Evolutionary conservation across 2,329 filamentous ascomycete genomes (phyloP), one percentile per base, ranked within the genome.

Genomic region (Sporothrix dimorphospora): DNA sequence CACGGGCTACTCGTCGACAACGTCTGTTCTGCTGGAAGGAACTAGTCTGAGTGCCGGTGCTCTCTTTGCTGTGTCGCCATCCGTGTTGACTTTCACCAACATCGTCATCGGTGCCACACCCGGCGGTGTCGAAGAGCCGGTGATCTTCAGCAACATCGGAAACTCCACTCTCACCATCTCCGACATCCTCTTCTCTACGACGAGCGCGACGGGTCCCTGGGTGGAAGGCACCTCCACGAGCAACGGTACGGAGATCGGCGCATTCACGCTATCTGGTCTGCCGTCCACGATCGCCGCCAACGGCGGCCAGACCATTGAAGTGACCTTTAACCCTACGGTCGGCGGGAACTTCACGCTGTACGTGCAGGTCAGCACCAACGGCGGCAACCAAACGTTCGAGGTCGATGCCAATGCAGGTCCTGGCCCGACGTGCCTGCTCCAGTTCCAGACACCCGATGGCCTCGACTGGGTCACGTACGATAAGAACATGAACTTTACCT

Each of bases 371-470:
- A 75, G 77, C 16, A 85, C 86, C 0, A 79, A 81, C 69, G 87
- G 87, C 11, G 88, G 88, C 0, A 84, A 79, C 59, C 80, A 81
- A 16, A 80, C 83, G 0, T 79, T 89, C 12, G 82, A 83, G 38
- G 80, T 89, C 16, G 79, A 85, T 0, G 87, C 82, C 16, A 82
- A 83, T 1, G 83, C 86, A 8, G 87, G 86, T 0, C 82, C 83
- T 1, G 78, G 83, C 0, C 85, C 88, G 0, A 79, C 79, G 0
- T 86, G 85, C 0, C 76, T 87, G 0, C 77, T 90, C 4, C 85
- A 89, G 75, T 89, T 89, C 77, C 84, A 89, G 76, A 85, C 81
- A 0, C 76, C 80, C 0, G 85, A 89, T 75, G 86, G 83, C 2
- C 78, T 76, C 2, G 81, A 81, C 0, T 90, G 87, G 88, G 81